These are phyloP conservation scores for Bolboschoenoplectus hybrid DNA, from an alignment of 202 grass and related monocot genomes.

Conservation along the genomic window DNA sequence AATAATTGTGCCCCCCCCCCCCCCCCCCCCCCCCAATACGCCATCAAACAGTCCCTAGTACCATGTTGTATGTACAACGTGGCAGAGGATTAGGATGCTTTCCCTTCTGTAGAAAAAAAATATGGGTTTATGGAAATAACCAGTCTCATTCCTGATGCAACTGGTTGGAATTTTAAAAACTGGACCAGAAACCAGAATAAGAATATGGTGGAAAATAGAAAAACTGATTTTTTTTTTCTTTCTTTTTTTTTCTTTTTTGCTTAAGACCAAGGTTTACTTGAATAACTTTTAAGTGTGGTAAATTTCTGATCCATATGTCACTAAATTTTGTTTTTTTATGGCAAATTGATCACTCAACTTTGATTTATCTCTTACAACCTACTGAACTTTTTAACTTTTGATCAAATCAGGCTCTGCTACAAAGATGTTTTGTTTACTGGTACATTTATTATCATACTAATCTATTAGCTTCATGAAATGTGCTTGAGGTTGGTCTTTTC, in stretches of 20 bases:
- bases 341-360: neutral
- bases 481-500: neutral
- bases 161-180: neutral
- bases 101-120: too few relatives aligned
- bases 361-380: neutral
- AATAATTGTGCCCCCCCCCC: too few relatives aligned
- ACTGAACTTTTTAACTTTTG: neutral
- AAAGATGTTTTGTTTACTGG: neutral
- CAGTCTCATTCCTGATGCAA: neutral
- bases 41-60: too few relatives aligned
- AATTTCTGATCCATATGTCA: neutral
- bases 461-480: neutral
- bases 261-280: neutral
- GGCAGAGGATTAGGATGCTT: too few relatives aligned
- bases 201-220: neutral
- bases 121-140: neutral
- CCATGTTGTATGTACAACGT: too few relatives aligned
- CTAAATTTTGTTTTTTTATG: neutral
- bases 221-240: neutral
- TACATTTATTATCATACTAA: neutral
- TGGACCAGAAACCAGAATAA: conserved; percentile 7
- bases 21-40: too few relatives aligned
- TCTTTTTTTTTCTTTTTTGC: too few relatives aligned
- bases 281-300: neutral
- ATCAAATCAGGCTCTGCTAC: neutral